Percentiles rank a stretch among this genome's conserved stretches.
Conservation (phyloP, 139 green algal genomes). For the Chlorella sorokiniana region DNA sequence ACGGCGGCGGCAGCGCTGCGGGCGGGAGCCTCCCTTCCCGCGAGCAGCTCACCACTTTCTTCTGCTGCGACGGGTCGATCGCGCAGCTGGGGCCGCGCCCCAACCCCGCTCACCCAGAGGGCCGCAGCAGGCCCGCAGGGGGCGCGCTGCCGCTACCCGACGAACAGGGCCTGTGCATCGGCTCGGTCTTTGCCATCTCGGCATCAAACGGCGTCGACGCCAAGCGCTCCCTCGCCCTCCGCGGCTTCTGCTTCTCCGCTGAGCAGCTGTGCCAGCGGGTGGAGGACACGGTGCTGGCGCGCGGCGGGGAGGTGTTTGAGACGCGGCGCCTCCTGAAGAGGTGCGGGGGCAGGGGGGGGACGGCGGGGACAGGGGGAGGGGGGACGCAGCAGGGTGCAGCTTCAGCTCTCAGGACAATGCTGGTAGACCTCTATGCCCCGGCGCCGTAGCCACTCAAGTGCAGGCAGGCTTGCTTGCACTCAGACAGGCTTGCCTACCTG, state of each 20-base stretch:
- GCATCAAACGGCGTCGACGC: slow-evolving; percentile 77
- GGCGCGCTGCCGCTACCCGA: slow-evolving; percentile 58
- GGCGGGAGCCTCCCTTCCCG: neutral
- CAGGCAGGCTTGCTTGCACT: neutral
- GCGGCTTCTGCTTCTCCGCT: slow-evolving; percentile 75
- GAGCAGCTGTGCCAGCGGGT: slow-evolving; percentile 58
- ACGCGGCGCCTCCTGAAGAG: slow-evolving; percentile 51
- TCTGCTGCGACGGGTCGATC: slow-evolving; percentile 17
- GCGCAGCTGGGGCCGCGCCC: slow-evolving; percentile 4
- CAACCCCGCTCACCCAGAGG: neutral
- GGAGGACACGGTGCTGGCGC: slow-evolving; percentile 42
- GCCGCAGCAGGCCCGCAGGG: neutral
- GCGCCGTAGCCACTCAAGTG: no score
- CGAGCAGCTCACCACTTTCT: slow-evolving; percentile 23
- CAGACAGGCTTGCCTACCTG: neutral
- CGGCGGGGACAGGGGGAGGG: neutral
- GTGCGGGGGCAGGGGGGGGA: no score
- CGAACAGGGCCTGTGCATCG: slow-evolving; percentile 80
- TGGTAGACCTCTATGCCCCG: no score
- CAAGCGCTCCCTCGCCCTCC: slow-evolving; percentile 60
- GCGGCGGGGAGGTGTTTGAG: slow-evolving; percentile 57
- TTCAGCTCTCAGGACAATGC: no score
- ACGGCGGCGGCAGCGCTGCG: neutral
- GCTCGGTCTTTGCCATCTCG: slow-evolving; percentile 64
- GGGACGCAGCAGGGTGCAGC: no score